Percentiles rank a stretch among this genome's conserved stretches.
phyloP scores from a whole-genome alignment of 2,329 filamentous ascomycete genomes.

The Aspergillus aculeatus region DNA sequence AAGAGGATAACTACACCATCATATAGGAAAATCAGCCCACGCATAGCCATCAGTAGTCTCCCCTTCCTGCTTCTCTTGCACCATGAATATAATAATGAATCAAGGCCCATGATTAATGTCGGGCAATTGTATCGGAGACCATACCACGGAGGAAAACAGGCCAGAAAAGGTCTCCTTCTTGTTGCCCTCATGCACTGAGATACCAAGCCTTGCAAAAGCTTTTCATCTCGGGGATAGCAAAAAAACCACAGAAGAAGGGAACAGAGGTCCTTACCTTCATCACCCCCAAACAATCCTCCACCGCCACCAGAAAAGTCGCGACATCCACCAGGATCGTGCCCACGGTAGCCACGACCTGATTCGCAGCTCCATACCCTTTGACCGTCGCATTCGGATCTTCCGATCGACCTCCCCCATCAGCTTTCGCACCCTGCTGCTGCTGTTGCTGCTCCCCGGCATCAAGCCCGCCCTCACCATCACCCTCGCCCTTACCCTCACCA shows the following conservation, averaged over 20 bases:
- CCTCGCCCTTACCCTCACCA: conserved; percentile 36
- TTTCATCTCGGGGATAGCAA: not conserved
- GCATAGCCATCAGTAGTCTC: not conserved
- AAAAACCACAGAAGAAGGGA: not conserved
- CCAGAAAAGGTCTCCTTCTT: conserved; percentile 56
- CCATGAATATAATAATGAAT: conserved; percentile 1
- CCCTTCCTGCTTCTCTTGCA: conserved; percentile 3
- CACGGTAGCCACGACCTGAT: conserved; percentile 63
- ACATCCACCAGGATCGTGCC: conserved; percentile 78
- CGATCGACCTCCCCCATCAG: conserved; percentile 35
- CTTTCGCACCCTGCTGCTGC: conserved; percentile 38
- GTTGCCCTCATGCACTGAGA: conserved; percentile 41
- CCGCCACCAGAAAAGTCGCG: conserved; percentile 69
- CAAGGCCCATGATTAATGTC: conserved; percentile 40
- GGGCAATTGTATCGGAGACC: conserved; percentile 61
- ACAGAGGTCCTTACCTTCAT: conserved; percentile 34
- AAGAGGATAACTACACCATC: conserved; percentile 35
- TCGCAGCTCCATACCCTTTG: conserved; percentile 83
- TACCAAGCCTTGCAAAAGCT: not conserved
- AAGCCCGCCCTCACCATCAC: conserved; percentile 29
- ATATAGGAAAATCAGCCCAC: not conserved
- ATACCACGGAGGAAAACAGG: conserved; percentile 39
- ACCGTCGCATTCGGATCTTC: conserved; percentile 52
- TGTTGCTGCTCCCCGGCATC: conserved; percentile 41
- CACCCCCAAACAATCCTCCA: conserved; percentile 60